A percentile compares a stretch with the other conserved stretches of the same genome.
Conservation (phyloP, 306 rosid species). For the Fagus sylvatica region DNA sequence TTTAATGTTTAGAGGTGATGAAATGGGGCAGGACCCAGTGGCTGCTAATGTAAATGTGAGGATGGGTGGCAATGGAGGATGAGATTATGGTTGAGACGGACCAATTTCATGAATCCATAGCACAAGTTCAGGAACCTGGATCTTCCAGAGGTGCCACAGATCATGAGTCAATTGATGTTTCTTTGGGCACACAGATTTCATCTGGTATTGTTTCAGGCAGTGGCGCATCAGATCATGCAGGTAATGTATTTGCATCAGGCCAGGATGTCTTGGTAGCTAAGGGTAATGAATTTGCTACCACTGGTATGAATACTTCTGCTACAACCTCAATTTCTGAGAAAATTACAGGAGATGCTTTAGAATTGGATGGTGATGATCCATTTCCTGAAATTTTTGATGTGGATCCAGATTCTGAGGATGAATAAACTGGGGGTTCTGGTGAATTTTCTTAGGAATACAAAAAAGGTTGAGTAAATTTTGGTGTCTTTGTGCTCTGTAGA, state of each 20-base stretch:
- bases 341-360: constrained; percentile 21
- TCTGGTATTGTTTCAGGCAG: constrained; percentile 30
- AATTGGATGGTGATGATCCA: constrained; percentile 32
- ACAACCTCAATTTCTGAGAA: constrained; percentile 27
- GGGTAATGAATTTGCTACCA: constrained; percentile 17
- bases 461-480: background rate
- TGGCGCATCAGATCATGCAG: constrained; percentile 27
- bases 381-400: constrained; percentile 75
- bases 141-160: constrained; percentile 15
- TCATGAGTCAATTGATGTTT: constrained; percentile 14
- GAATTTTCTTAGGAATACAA: background rate
- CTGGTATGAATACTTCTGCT: constrained; percentile 15
- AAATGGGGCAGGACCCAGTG: constrained; percentile 18
- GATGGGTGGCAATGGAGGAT: constrained; percentile 29
- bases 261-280: constrained; percentile 18
- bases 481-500: background rate
- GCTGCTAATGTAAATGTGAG: constrained; percentile 34
- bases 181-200: constrained; percentile 18
- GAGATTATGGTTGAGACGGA: constrained; percentile 28
- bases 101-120: constrained; percentile 22
- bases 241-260: constrained; percentile 23
- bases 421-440: constrained; percentile 12
- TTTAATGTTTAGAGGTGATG: constrained; percentile 16
- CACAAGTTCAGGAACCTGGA: constrained; percentile 31
- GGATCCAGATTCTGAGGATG: constrained; percentile 69